Evolutionary conservation across 495 filamentous ascomycete genomes (phyloP).

Genomic region (Saxophila tyrrhenica): DNA sequence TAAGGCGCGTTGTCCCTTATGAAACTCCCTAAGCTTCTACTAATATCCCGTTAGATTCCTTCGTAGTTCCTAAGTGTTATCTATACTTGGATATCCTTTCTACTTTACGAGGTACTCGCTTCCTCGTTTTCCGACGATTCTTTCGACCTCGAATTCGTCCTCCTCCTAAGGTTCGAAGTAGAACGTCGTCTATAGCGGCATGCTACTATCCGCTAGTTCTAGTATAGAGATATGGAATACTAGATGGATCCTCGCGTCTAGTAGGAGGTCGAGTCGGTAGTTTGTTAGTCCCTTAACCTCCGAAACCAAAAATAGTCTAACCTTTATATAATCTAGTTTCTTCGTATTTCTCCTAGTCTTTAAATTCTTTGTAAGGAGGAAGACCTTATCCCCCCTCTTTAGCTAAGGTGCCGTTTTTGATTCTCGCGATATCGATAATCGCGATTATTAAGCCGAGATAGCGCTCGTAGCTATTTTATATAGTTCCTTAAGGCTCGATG

Average conservation of each 20-base stretch:
- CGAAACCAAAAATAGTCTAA: conserved; percentile 18
- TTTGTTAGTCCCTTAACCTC: background rate
- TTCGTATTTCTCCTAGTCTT: conserved; percentile 26
- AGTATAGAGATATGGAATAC: conserved; percentile 6
- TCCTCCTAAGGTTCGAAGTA: background rate
- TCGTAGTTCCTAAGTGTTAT: too few species aligned
- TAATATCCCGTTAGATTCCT: too few species aligned
- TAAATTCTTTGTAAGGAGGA: conserved; percentile 26
- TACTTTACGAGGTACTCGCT: too few species aligned
- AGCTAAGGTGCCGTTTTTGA: conserved; percentile 8
- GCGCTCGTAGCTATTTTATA: conserved; percentile 1
- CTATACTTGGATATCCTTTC: too few species aligned
- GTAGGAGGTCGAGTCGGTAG: conserved; percentile 3
- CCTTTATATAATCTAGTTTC: conserved; percentile 26
- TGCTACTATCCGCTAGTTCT: conserved; percentile 2
- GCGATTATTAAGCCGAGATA: conserved; percentile 17
- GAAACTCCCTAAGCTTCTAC: too few species aligned
- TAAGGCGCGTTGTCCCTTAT: too few species aligned
- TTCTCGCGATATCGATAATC: conserved; percentile 10
- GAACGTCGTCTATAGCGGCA: conserved; percentile 1
- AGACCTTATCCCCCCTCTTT: conserved; percentile 27
- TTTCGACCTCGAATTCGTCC: too few species aligned
- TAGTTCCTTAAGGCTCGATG: background rate
- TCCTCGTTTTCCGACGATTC: too few species aligned
- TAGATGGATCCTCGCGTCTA: conserved; percentile 1